A percentile compares a stretch with the other conserved stretches of the same genome.
Evolutionary conservation across 768 basidiomycete species (phyloP).

Genomic region (Cystobasidium ongulense): DNA sequence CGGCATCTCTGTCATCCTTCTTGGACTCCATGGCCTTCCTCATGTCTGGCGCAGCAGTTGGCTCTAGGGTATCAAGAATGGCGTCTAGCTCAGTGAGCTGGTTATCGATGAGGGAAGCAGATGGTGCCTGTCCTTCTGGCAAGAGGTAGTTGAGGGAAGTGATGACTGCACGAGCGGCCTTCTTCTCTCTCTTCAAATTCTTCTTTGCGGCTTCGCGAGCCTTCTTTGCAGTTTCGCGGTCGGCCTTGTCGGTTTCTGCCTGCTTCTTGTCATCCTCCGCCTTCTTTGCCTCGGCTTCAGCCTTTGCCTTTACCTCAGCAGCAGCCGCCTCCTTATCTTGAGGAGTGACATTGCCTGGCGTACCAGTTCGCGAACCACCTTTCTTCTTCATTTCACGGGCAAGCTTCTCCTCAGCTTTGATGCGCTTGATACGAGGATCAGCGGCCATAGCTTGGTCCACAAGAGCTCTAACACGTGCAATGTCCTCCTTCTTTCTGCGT

Average conservation of each 20-base stretch:
- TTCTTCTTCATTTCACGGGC: slow-evolving; percentile 75
- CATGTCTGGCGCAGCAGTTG: slow-evolving; percentile 46
- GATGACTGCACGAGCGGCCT: slow-evolving; percentile 47
- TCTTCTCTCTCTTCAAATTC: slow-evolving; percentile 37
- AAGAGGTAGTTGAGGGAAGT: slow-evolving; percentile 49
- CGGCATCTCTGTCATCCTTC: slow-evolving; percentile 43
- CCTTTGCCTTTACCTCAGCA: slow-evolving; percentile 59
- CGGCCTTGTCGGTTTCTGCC: slow-evolving; percentile 75
- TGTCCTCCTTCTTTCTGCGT: slow-evolving; percentile 94
- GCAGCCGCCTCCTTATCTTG: slow-evolving; percentile 57
- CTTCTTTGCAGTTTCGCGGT: slow-evolving; percentile 85
- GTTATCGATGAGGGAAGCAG: slow-evolving; percentile 46
- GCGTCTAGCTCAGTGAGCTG: slow-evolving; percentile 48
- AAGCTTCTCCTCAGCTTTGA: slow-evolving; percentile 93
- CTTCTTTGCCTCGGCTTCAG: slow-evolving; percentile 53
- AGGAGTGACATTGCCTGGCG: slow-evolving; percentile 49
- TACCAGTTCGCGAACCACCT: slow-evolving; percentile 49
- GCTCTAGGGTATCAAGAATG: slow-evolving; percentile 46
- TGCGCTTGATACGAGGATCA: slow-evolving; percentile 93
- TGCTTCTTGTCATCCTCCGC: slow-evolving; percentile 72
- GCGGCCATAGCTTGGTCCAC: slow-evolving; percentile 72
- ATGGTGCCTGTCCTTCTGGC: slow-evolving; percentile 44
- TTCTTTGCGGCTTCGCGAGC: slow-evolving; percentile 56
- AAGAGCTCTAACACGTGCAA: slow-evolving; percentile 70
- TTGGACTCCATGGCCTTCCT: slow-evolving; percentile 47